Conservation (phyloP, 345 rosid genomes). For the Rhizophora apiculata region DNA sequence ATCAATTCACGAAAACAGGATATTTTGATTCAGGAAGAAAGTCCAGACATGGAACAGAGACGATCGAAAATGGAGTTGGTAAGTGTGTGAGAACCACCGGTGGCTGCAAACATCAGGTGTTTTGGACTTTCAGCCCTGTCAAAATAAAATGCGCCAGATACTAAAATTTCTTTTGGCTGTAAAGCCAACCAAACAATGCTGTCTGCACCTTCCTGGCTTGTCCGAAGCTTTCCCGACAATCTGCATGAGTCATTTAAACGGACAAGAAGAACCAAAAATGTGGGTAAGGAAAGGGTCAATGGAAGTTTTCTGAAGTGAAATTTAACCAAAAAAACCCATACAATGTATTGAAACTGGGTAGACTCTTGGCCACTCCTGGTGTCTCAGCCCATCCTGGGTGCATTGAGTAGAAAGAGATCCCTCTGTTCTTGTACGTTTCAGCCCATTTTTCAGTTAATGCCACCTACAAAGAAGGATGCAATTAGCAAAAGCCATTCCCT, state of each 20-base stretch:
- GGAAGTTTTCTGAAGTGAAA: background rate
- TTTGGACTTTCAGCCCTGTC: slow-evolving; percentile 80
- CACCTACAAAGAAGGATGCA: slow-evolving; percentile 40
- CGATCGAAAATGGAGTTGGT: slow-evolving; percentile 46
- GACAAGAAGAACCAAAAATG: background rate
- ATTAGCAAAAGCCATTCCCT: background rate
- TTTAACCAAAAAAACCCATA: slow-evolving; percentile 13
- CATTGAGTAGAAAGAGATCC: slow-evolving; percentile 83
- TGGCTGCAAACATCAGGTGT: slow-evolving; percentile 67
- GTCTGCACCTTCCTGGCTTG: slow-evolving; percentile 85
- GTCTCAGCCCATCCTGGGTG: slow-evolving; percentile 97
- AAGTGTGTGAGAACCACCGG: slow-evolving; percentile 46
- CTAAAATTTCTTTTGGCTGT: slow-evolving; percentile 74
- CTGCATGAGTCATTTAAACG: slow-evolving; percentile 27
- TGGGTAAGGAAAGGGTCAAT: background rate
- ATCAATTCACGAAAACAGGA: background rate
- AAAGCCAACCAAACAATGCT: slow-evolving; percentile 76
- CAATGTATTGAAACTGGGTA: slow-evolving; percentile 59
- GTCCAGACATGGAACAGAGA: slow-evolving; percentile 45
- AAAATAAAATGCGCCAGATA: slow-evolving; percentile 72
- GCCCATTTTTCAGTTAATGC: slow-evolving; percentile 82
- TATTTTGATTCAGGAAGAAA: slow-evolving; percentile 15
- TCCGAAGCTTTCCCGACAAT: slow-evolving; percentile 70
- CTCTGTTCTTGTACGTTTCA: slow-evolving; percentile 59
- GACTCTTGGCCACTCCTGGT: slow-evolving; percentile 71